Base-by-base conservation (phyloP, 164 flowering plant genomes). In the Akebia trifoliata region DNA sequence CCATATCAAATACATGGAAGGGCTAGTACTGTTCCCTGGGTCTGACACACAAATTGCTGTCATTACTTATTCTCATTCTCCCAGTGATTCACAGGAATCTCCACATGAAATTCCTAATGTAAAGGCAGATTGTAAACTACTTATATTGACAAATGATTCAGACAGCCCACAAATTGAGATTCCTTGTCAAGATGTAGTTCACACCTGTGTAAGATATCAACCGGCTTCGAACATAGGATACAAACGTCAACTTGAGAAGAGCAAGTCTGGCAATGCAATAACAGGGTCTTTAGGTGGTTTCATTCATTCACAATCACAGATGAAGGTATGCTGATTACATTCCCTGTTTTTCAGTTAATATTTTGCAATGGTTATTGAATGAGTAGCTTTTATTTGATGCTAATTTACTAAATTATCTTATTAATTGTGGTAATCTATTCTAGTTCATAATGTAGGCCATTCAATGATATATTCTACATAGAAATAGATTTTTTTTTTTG, bases 11-110 rank as follows among this genome's bases (percentile, higher is more conserved):
- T 77, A 78, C 60, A 50, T 70, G 46, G 78, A 81, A 56, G 85
- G 87, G 37, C 74, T 90, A 54, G 34, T 90, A 29, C 82, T 90
- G 51, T 77, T 79, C 43, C 95, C 94, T 21, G 78, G 77, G 17
- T 66, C 80, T 47, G 49, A 57, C 17, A 84, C 95, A 35, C 80
- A 69, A 64, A 74, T 78, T 35, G 86, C 91, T 60, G 45, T 78
- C 18, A 49, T 80, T 57, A 55, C 67, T 37, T 81, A 74, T 57
- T 30, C 56, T 60, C 60, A 38, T 21, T 4, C 59, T n/a, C 57
- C 52, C 48, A 36, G 18, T 39, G 54, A 61, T 40, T 47, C 54
- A n/a, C 31, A 43, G 57, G 71, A 62, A 36, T 56, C 49, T 35
- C 29, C 35, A 7, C 18, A 43, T 43, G 75, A 72, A 57, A 20